These are phyloP conservation scores for Streptanthus diversifolius DNA, from an alignment of 345 rosid genomes.

Conservation along the genomic window DNA sequence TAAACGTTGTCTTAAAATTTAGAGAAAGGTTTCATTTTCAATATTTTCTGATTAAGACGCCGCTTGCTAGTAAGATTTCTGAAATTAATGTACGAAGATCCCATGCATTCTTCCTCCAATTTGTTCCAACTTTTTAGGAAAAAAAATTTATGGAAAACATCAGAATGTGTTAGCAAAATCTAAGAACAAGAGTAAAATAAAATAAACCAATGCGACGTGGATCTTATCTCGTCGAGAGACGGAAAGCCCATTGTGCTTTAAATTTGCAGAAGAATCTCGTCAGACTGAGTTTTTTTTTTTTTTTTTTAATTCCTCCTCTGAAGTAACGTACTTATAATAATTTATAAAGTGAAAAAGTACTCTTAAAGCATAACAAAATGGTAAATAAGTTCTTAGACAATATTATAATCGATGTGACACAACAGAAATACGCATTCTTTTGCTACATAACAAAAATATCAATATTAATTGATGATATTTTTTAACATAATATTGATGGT, in stretches of 20 bases:
- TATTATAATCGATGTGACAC: conserved; percentile 11
- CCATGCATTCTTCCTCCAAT: neutral
- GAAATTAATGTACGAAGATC: neutral
- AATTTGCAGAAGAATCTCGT: conserved; percentile 26
- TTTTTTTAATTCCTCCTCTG: neutral
- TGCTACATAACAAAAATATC: too few relatives aligned
- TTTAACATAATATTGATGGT: too few relatives aligned
- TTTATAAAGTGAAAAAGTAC: neutral
- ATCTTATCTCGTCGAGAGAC: conserved; percentile 8
- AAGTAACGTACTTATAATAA: neutral
- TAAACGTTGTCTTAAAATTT: neutral
- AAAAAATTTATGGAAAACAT: neutral
- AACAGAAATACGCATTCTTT: neutral
- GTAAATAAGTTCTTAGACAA: neutral
- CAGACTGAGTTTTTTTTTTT: neutral
- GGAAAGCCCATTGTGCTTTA: conserved; percentile 15
- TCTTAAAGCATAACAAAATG: neutral
- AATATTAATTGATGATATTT: too few relatives aligned
- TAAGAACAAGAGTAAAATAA: neutral
- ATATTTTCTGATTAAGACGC: neutral
- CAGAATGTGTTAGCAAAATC: neutral
- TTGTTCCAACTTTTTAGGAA: neutral
- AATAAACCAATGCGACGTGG: neutral
- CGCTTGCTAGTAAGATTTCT: neutral
- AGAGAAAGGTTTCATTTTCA: neutral